Percentiles rank a stretch among this genome's conserved stretches.
Evolutionary conservation across 1,284 basidiomycete species (phyloP).

Genomic region (Ustilago hordei): DNA sequence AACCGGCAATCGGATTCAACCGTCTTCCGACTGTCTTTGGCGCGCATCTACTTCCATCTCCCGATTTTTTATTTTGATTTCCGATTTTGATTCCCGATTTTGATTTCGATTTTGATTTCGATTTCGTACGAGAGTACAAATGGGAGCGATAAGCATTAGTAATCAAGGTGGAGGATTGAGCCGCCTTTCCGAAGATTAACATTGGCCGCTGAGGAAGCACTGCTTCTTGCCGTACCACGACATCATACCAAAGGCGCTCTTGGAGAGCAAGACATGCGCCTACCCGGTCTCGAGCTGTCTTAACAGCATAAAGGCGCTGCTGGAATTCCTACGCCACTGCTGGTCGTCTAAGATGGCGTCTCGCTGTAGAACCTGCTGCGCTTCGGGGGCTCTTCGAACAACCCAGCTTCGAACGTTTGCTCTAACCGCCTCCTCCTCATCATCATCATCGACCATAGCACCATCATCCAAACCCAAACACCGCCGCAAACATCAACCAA

Average conservation of each 20-base stretch:
- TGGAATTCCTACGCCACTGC: not conserved
- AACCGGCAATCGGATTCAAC: slow-evolving; percentile 24
- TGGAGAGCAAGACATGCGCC: too few relatives aligned
- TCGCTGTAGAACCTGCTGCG: slow-evolving; percentile 15
- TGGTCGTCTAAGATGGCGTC: slow-evolving; percentile 6
- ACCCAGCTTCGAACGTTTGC: slow-evolving; percentile 7
- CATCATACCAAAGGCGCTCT: not conserved
- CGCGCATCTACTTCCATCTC: too few relatives aligned
- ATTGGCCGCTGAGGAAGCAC: not conserved
- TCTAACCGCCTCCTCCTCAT: slow-evolving; percentile 1
- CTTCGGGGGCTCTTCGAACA: not conserved
- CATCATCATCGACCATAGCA: not conserved
- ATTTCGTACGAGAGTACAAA: too few relatives aligned
- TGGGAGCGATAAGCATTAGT: slow-evolving; percentile 1
- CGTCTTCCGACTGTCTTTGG: slow-evolving; percentile 13
- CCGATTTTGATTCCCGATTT: too few relatives aligned
- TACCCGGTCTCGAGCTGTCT: too few relatives aligned
- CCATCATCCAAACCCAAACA: not conserved
- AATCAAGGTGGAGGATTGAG: slow-evolving; percentile 1
- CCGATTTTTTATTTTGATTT: too few relatives aligned
- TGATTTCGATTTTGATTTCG: too few relatives aligned
- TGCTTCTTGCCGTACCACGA: not conserved
- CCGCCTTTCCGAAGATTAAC: not conserved
- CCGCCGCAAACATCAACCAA: slow-evolving; percentile 4
- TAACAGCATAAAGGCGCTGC: not conserved